phyloP scores from a whole-genome alignment of 345 rosid species.

The Kernera saxatilis region DNA sequence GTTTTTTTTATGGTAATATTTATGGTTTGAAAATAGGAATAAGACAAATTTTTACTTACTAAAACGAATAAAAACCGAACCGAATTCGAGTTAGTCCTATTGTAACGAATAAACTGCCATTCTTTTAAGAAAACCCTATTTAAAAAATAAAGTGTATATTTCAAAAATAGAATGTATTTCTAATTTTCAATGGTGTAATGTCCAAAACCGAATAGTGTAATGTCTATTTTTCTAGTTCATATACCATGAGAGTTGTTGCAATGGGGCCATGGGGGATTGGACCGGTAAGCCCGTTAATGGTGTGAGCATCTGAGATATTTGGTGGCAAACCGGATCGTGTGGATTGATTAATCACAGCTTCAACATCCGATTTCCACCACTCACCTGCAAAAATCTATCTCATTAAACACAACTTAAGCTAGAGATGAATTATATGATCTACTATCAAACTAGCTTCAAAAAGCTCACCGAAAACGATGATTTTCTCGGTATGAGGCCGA shows the following conservation, averaged over 20 bases:
- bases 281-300: slow-evolving; percentile 64
- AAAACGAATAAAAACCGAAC: too few species aligned
- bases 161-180: too few species aligned
- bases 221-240: not conserved
- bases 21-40: too few species aligned
- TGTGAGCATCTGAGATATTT: slow-evolving; percentile 70
- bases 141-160: too few species aligned
- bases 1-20: too few species aligned
- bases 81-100: too few species aligned
- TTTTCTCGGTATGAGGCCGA: slow-evolving; percentile 50
- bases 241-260: slow-evolving; percentile 59
- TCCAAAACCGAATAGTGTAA: not conserved
- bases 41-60: too few species aligned
- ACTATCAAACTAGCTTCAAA: not conserved
- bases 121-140: too few species aligned
- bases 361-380: slow-evolving; percentile 85
- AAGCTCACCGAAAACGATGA: slow-evolving; percentile 50
- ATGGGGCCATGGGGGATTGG: slow-evolving; percentile 42
- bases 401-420: not conserved
- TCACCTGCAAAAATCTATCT: slow-evolving; percentile 38
- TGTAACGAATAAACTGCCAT: too few species aligned
- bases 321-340: slow-evolving; percentile 49
- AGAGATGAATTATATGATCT: not conserved
- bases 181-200: too few species aligned
- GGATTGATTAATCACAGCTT: slow-evolving; percentile 51